Evolutionary conservation across 805 yeast species (phyloP), one percentile per base, ranked within the genome.

Genomic region (Vanderwaltozyma tropicalis): DNA sequence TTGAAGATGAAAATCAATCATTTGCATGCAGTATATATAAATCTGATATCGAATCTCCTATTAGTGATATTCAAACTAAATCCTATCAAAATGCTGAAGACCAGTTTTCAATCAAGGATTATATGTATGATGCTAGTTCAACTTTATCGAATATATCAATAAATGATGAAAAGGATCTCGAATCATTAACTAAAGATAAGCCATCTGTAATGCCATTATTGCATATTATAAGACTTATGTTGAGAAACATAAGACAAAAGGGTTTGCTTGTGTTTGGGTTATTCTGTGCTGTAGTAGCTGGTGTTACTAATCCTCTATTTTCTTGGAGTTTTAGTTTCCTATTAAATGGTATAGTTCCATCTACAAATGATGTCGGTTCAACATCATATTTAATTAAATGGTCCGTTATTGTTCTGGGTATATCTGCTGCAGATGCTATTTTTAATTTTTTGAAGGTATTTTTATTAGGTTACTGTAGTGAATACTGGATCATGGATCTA

Each of bases 241-340:
- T 49, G 7, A 42, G 26, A 7, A 54, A 53, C 1, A 55, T 52
- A 2, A 48, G 46, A 15, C 46, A 44, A 9, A 63, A 54, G 32
- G 18, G 31, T 4, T 41, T 58, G 3, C 48, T 76, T 1, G 11
- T 55, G 1, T 1, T 70, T 1, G 96, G 96, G 0, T 38, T 82
- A 1, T 0, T 69, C 0, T 46, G 70, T 5, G 66, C 87, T 0
- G 43, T 78, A 0, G 33, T 72, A 1, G 75, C 78, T 41, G 88
- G 94, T 10, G 70, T 69, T 0, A 57, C 74, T 1, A 78, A 76
- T 41, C 96, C 97, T 0, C 60, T 83, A 0, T 86, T 92, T 44
- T 82, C 96, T 0, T 87, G 61, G 52, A 72, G 81, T 20, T 76
- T 88, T 44, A 74, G 96, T 1, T 76, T 76, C 41, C 59, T 89